These are phyloP conservation scores for Myxozyma udenii DNA, from an alignment of 805 yeast species.

Conservation along the genomic window DNA sequence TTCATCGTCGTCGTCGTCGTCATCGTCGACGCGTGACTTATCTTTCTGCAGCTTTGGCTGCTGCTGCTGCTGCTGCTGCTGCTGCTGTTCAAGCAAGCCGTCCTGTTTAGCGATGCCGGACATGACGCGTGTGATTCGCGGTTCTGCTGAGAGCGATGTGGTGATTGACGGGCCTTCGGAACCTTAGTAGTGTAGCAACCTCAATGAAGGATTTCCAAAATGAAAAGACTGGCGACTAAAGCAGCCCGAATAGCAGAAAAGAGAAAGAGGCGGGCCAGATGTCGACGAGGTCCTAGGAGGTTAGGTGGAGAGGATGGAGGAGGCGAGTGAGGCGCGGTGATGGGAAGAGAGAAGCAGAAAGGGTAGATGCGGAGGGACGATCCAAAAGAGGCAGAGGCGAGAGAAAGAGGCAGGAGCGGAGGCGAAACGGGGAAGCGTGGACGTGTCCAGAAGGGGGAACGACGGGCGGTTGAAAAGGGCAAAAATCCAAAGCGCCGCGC, in stretches of 20 bases:
- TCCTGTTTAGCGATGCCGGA: slow-evolving; percentile 8
- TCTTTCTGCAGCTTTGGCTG: slow-evolving; percentile 9
- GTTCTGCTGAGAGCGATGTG: too few relatives aligned
- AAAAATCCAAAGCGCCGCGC: too few relatives aligned
- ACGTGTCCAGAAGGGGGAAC: background rate
- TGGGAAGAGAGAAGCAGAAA: slow-evolving; percentile 9
- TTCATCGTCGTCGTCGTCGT: slow-evolving; percentile 51
- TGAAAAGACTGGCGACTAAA: too few relatives aligned
- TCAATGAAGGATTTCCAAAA: too few relatives aligned
- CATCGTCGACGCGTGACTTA: slow-evolving; percentile 36
- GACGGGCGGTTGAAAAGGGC: background rate
- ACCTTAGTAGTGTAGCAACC: too few relatives aligned
- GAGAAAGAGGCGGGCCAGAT: background rate
- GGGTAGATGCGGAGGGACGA: slow-evolving; percentile 12
- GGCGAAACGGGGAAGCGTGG: background rate
- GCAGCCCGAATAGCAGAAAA: background rate
- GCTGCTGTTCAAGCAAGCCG: slow-evolving; percentile 13
- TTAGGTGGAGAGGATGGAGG: background rate
- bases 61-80: slow-evolving; percentile 19
- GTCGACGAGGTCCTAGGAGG: background rate
- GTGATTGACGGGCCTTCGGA: too few relatives aligned
- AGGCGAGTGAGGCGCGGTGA: background rate
- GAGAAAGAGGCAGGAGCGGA: slow-evolving; percentile 5
- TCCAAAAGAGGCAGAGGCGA: slow-evolving; percentile 15
- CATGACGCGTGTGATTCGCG: slow-evolving; percentile 13